phyloP scores from a whole-genome alignment of 2,329 filamentous ascomycete genomes.

The Penicillium sp. region DNA sequence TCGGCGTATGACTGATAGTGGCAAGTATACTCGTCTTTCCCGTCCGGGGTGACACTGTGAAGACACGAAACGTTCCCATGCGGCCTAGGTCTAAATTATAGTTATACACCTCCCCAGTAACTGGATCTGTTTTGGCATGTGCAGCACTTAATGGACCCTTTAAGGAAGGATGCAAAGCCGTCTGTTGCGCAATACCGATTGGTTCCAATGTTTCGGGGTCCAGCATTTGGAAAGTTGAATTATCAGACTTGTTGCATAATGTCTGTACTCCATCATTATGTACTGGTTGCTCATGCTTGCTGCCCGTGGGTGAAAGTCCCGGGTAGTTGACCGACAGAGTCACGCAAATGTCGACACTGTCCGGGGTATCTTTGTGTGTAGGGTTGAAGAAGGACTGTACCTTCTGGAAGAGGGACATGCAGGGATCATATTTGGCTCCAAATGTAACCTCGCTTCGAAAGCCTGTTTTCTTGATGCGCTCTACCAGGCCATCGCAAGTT shows the following conservation, averaged over 20 bases:
- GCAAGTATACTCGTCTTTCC: conserved; percentile 69
- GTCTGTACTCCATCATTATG: conserved; percentile 41
- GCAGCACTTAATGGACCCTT: conserved; percentile 65
- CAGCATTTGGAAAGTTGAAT: conserved; percentile 55
- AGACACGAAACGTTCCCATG: conserved; percentile 63
- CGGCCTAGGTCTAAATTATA: conserved; percentile 68
- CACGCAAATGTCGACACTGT: conserved; percentile 60
- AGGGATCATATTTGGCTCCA: conserved; percentile 69
- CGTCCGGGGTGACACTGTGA: conserved; percentile 58
- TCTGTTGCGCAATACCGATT: conserved; percentile 59
- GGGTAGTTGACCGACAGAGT: conserved; percentile 64
- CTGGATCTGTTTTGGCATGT: conserved; percentile 67
- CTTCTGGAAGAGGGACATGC: conserved; percentile 69
- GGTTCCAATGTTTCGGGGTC: conserved; percentile 71
- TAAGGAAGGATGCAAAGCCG: conserved; percentile 62
- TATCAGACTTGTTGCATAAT: conserved; percentile 60
- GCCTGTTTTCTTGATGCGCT: conserved; percentile 59
- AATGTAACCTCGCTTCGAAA: conserved; percentile 59
- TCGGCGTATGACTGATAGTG: conserved; percentile 54
- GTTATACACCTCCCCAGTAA: conserved; percentile 73
- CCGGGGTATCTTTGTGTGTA: conserved; percentile 18
- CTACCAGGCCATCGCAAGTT: conserved; percentile 61
- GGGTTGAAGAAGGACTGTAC: conserved; percentile 58
- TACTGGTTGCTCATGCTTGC: conserved; percentile 14
- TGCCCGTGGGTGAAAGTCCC: conserved; percentile 39